Conservation (phyloP, 2,329 filamentous ascomycete species). For the Teratosphaeria nubilosa region DNA sequence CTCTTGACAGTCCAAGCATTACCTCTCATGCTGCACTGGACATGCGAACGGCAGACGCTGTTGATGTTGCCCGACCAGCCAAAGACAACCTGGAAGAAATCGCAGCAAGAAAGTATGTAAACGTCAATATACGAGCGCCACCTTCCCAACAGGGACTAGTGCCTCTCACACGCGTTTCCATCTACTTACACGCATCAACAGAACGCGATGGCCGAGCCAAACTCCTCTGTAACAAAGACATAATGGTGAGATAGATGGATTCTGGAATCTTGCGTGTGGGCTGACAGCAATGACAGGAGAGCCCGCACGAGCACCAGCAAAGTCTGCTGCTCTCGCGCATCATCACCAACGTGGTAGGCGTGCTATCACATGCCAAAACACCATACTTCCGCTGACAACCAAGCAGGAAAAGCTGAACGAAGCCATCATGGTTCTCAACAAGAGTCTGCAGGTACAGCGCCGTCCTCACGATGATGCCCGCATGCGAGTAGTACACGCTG, state of each 20-base stretch:
- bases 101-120: neutral
- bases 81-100: neutral
- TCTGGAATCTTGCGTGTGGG: neutral
- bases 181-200: too few species aligned
- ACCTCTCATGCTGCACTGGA: too few species aligned
- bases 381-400: neutral
- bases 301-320: slow-evolving; percentile 95
- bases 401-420: slow-evolving; percentile 91
- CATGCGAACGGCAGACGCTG: too few species aligned
- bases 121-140: neutral
- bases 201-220: too few species aligned
- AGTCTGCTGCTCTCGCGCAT: slow-evolving; percentile 86
- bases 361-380: neutral
- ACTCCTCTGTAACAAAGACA: neutral
- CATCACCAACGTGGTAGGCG: slow-evolving; percentile 86
- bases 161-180: neutral
- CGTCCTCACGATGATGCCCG: neutral
- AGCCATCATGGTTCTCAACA: slow-evolving; percentile 84
- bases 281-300: slow-evolving; percentile 51
- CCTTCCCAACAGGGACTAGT: neutral
- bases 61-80: too few species aligned
- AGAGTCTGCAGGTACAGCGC: slow-evolving; percentile 68
- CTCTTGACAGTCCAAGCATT: too few species aligned
- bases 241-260: neutral
- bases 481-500: neutral